A percentile compares a stretch with the other conserved stretches of the same genome.
Conservation (phyloP, 2,329 filamentous ascomycete species). For the Colletotrichum incanum region DNA sequence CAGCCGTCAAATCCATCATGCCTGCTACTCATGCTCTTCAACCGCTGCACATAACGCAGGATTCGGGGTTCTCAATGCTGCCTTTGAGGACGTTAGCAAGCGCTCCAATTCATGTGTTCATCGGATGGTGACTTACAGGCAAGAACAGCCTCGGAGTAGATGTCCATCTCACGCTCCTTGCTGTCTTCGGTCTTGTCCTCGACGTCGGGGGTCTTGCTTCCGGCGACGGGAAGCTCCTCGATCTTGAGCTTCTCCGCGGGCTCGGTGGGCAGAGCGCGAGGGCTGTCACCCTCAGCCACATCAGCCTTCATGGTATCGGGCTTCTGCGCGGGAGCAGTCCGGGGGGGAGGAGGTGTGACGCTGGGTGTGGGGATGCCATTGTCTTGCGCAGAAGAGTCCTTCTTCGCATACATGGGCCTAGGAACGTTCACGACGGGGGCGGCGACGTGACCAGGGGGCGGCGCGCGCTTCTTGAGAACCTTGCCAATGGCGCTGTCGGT, state of each 20-base stretch:
- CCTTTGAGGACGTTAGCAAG: conserved; percentile 63
- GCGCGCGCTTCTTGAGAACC: conserved; percentile 78
- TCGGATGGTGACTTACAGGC: conserved; percentile 75
- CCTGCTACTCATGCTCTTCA: conserved; percentile 59
- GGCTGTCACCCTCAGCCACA: conserved; percentile 82
- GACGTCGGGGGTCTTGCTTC: conserved; percentile 71
- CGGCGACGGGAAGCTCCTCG: conserved; percentile 74
- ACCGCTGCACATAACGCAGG: conserved; percentile 97
- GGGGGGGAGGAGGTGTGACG: conserved; percentile 74
- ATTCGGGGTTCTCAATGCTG: conserved; percentile 97
- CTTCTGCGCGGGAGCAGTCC: conserved; percentile 71
- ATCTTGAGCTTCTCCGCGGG: conserved; percentile 74
- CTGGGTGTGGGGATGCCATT: conserved; percentile 80
- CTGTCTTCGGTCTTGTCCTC: conserved; percentile 83
- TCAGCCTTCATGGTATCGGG: conserved; percentile 83
- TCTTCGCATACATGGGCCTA: conserved; percentile 75
- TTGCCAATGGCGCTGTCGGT: conserved; percentile 84
- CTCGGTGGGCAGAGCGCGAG: conserved; percentile 83
- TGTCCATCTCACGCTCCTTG: conserved; percentile 87
- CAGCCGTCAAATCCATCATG: conserved; percentile 40
- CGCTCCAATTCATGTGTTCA: conserved; percentile 8
- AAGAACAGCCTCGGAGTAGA: conserved; percentile 93
- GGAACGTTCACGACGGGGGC: conserved; percentile 73
- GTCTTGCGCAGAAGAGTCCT: conserved; percentile 59
- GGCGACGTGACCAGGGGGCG: conserved; percentile 70